Conservation (phyloP, 352 stramenopile species). For the Pythium volutum region DNA sequence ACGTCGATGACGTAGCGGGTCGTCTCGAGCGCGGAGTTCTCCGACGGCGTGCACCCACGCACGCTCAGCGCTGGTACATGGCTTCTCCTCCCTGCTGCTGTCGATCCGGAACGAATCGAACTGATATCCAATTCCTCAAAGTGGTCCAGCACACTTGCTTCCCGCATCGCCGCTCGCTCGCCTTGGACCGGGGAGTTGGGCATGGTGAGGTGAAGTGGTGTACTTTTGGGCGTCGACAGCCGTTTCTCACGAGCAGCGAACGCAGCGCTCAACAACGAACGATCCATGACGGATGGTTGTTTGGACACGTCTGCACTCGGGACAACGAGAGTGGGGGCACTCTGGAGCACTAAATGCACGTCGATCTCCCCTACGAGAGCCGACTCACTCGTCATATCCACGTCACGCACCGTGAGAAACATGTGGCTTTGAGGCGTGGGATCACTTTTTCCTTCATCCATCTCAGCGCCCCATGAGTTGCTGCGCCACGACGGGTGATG, state of each 20-base stretch:
- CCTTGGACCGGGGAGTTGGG: constrained; percentile 16
- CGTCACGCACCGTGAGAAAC: constrained; percentile 71
- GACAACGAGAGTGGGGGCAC: neutral
- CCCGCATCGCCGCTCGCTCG: constrained; percentile 28
- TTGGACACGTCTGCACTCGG: constrained; percentile 12
- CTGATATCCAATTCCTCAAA: constrained; percentile 75
- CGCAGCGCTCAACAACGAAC: constrained; percentile 46
- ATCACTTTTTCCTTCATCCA: constrained; percentile 36
- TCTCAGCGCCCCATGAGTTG: constrained; percentile 77
- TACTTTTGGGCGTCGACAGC: constrained; percentile 44
- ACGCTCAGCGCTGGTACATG: constrained; percentile 61
- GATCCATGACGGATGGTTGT: constrained; percentile 13
- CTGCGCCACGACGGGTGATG: constrained; percentile 80
- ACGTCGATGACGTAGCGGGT: constrained; percentile 86
- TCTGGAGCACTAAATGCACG: constrained; percentile 65
- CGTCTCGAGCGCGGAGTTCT: constrained; percentile 79
- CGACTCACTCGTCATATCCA: constrained; percentile 50
- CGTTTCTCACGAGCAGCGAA: constrained; percentile 66
- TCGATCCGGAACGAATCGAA: constrained; percentile 48
- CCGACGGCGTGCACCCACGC: constrained; percentile 76
- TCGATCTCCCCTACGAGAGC: constrained; percentile 61
- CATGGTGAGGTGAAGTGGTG: constrained; percentile 27
- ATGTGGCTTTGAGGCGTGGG: constrained; percentile 60
- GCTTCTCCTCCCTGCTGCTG: constrained; percentile 33
- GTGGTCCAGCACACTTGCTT: constrained; percentile 60